These are phyloP conservation scores for Salinomyces thailandicus DNA, from an alignment of 2,329 filamentous ascomycete genomes.

Conservation along the genomic window DNA sequence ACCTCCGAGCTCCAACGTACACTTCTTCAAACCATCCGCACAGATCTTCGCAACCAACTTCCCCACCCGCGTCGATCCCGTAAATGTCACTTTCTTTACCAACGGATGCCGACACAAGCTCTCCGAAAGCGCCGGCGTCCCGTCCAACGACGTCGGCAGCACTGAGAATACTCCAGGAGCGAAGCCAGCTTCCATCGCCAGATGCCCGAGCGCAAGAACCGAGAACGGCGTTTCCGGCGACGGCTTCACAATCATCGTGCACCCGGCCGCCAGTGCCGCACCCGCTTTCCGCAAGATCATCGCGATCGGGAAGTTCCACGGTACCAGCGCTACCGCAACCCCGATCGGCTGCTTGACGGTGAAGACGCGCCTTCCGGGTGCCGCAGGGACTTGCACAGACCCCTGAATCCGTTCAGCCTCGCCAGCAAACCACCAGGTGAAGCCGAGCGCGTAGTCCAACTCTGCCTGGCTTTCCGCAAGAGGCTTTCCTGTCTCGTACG, in stretches of 20 bases:
- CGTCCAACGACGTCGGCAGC: constrained; percentile 48
- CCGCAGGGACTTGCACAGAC: constrained; percentile 47
- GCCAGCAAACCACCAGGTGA: constrained; percentile 49
- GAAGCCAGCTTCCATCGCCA: constrained; percentile 47
- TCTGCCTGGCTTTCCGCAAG: constrained; percentile 43
- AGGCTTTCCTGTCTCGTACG: constrained; percentile 49
- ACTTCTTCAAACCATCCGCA: constrained; percentile 51
- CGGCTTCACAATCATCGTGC: constrained; percentile 63
- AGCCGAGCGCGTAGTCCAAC: constrained; percentile 44
- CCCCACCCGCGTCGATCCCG: constrained; percentile 49
- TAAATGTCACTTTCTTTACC: constrained; percentile 54
- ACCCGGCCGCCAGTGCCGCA: constrained; percentile 60
- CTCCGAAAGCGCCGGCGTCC: constrained; percentile 45
- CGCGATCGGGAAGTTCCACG: constrained; percentile 51
- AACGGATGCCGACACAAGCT: constrained; percentile 47
- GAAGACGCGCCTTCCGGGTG: constrained; percentile 54
- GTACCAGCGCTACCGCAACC: constrained; percentile 56
- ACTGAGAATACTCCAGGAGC: constrained; percentile 52
- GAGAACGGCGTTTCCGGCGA: constrained; percentile 57
- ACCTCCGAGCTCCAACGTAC: constrained; percentile 53
- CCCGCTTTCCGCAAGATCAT: constrained; percentile 59
- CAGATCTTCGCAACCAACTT: constrained; percentile 53
- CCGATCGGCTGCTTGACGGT: constrained; percentile 67
- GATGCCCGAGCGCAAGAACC: constrained; percentile 42
- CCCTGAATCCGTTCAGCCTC: constrained; percentile 55